These are phyloP conservation scores for Pythium brachiatum DNA, from an alignment of 352 stramenopile species.

Conservation along the genomic window DNA sequence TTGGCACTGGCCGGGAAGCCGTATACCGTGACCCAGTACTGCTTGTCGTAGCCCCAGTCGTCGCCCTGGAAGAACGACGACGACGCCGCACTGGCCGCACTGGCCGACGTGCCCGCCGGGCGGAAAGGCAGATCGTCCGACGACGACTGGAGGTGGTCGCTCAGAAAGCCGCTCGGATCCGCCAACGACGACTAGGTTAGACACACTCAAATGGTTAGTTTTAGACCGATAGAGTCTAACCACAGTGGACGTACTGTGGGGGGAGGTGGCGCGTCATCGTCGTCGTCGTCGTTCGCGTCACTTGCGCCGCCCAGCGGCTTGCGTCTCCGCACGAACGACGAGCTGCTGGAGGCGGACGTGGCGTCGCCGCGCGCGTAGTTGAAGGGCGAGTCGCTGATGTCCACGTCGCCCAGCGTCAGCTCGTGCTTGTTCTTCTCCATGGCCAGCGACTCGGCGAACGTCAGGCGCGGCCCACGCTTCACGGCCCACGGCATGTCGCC, in stretches of 20 bases:
- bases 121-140: constrained; percentile 20
- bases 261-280: constrained; percentile 53
- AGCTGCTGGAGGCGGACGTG: neutral
- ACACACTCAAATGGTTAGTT: neutral
- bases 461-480: constrained; percentile 45
- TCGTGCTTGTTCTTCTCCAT: constrained; percentile 51
- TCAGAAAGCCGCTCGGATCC: constrained; percentile 39
- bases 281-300: constrained; percentile 34
- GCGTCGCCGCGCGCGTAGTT: constrained; percentile 31
- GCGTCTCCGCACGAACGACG: constrained; percentile 37
- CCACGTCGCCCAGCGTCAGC: constrained; percentile 31
- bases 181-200: constrained; percentile 40
- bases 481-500: constrained; percentile 24
- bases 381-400: constrained; percentile 64
- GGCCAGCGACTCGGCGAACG: constrained; percentile 65
- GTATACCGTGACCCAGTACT: constrained; percentile 85
- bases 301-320: constrained; percentile 28
- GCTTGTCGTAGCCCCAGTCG: constrained; percentile 74
- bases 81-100: constrained; percentile 20
- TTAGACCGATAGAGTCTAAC: too few relatives aligned
- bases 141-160: constrained; percentile 21
- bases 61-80: constrained; percentile 59
- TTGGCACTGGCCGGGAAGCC: constrained; percentile 64
- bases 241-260: constrained; percentile 37
- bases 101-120: constrained; percentile 14